phyloP scores from a whole-genome alignment of 163 green algal species.

The Chlorella variabilis region DNA sequence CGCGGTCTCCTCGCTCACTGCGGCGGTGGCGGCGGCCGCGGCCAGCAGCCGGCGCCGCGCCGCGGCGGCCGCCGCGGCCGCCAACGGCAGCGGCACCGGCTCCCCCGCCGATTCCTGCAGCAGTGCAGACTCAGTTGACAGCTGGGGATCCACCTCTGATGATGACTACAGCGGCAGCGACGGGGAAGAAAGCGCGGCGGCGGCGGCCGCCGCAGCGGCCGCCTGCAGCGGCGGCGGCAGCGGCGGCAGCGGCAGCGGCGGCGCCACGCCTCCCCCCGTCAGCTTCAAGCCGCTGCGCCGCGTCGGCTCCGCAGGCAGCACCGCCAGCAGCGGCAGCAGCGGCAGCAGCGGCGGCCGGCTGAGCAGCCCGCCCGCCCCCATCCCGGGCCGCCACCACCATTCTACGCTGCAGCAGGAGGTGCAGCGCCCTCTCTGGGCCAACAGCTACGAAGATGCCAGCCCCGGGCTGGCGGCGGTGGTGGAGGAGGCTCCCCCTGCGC shows the following conservation, averaged over 20 bases:
- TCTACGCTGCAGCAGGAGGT: not conserved
- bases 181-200: not conserved
- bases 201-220: not conserved
- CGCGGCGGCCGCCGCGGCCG: too few relatives aligned
- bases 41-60: not conserved
- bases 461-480: not conserved
- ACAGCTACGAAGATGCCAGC: conserved; percentile 9
- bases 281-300: not conserved
- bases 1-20: conserved; percentile 4
- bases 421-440: too few relatives aligned
- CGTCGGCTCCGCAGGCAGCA: not conserved
- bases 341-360: conserved; percentile 16
- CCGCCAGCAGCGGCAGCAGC: conserved; percentile 2
- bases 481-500: not conserved
- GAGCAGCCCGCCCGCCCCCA: conserved; percentile 21
- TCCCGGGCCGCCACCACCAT: not conserved
- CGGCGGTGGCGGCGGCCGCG: conserved; percentile 14
- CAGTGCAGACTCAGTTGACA: not conserved
- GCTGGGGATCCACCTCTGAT: conserved; percentile 28
- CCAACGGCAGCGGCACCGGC: not conserved
- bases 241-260: not conserved
- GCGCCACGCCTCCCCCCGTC: not conserved
- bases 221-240: not conserved
- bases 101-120: not conserved
- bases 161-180: conserved; percentile 24